These are phyloP conservation scores for Rhizophora mangle DNA, from an alignment of 345 rosid species.

Conservation along the genomic window DNA sequence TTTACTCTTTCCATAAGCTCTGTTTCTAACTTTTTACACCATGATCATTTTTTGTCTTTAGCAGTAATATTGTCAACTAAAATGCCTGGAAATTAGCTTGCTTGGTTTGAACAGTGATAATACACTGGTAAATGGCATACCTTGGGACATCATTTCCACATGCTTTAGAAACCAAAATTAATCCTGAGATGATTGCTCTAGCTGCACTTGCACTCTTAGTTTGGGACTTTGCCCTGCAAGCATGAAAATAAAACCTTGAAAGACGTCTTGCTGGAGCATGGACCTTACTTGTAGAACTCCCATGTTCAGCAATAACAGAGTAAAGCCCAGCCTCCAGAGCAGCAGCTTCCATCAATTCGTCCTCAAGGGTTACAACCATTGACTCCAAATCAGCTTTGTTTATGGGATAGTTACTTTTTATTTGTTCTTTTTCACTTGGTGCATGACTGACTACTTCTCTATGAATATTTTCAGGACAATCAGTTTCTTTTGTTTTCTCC, in stretches of 20 bases:
- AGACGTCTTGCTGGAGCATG: constrained; percentile 93
- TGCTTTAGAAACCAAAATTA: constrained; percentile 83
- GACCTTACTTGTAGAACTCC: constrained; percentile 75
- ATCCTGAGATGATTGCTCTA: constrained; percentile 74
- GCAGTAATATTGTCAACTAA: not conserved
- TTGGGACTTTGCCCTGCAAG: constrained; percentile 49
- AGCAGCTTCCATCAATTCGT: constrained; percentile 89
- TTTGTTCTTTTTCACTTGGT: constrained; percentile 16
- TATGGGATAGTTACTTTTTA: constrained; percentile 24
- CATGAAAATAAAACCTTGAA: constrained; percentile 76
- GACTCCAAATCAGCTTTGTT: constrained; percentile 42
- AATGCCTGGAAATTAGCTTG: constrained; percentile 5
- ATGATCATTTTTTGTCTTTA: not conserved
- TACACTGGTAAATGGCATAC: constrained; percentile 32
- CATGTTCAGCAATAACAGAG: constrained; percentile 88
- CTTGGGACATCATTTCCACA: constrained; percentile 95
- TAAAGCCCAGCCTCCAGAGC: constrained; percentile 81
- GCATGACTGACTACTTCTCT: constrained; percentile 12
- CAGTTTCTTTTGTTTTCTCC: constrained; percentile 27
- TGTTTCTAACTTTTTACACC: not conserved
- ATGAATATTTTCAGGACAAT: constrained; percentile 18
- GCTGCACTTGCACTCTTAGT: constrained; percentile 64
- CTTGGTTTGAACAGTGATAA: constrained; percentile 3
- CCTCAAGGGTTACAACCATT: constrained; percentile 62
- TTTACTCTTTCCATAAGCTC: not conserved